Evolutionary conservation across 352 stramenopile species (phyloP).

Genomic region (Thraustochytrium striatum): DNA sequence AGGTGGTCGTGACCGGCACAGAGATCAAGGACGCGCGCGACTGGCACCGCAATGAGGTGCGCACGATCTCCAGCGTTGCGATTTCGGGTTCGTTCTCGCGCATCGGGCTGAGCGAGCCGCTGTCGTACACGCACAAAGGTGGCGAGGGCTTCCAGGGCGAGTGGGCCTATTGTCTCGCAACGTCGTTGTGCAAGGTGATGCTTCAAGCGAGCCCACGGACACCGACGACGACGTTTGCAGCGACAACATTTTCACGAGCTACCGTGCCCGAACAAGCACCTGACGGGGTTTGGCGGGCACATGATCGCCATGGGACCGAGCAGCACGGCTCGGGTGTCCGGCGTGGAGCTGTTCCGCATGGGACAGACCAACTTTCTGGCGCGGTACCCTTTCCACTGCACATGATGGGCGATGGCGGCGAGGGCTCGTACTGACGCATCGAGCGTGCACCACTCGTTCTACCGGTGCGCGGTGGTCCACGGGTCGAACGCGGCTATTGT

Average conservation of each 20-base stretch:
- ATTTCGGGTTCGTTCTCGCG: neutral
- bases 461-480: slow-evolving; percentile 56
- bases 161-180: slow-evolving; percentile 53
- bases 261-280: slow-evolving; percentile 33
- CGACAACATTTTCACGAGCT: neutral
- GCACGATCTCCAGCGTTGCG: slow-evolving; percentile 51
- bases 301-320: slow-evolving; percentile 51
- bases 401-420: slow-evolving; percentile 49
- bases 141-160: slow-evolving; percentile 53
- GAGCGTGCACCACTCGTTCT: slow-evolving; percentile 54
- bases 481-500: slow-evolving; percentile 53
- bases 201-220: slow-evolving; percentile 47
- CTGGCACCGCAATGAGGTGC: slow-evolving; percentile 59
- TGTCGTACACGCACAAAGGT: slow-evolving; percentile 51
- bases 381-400: slow-evolving; percentile 58
- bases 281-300: slow-evolving; percentile 56
- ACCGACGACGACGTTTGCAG: neutral
- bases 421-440: slow-evolving; percentile 50
- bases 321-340: slow-evolving; percentile 51
- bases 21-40: slow-evolving; percentile 53
- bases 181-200: slow-evolving; percentile 54
- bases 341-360: slow-evolving; percentile 57
- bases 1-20: slow-evolving; percentile 55
- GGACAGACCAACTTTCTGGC: slow-evolving; percentile 55
- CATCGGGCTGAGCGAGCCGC: slow-evolving; percentile 44